Evolutionary conservation across 2,329 filamentous ascomycete genomes (phyloP), one percentile per base, ranked within the genome.

Genomic region (Fusarium equiseti): DNA sequence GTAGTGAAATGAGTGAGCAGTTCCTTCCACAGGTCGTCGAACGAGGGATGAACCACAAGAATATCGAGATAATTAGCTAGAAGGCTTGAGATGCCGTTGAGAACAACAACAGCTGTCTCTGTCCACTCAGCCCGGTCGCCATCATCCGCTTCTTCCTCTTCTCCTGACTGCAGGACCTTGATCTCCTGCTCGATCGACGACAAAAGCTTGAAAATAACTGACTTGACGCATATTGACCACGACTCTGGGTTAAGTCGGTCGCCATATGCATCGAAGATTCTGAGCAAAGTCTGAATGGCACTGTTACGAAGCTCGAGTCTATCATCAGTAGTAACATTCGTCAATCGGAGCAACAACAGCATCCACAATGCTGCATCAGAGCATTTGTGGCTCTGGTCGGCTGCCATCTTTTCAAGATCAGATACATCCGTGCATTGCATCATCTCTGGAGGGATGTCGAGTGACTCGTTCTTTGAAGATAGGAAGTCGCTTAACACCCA

Each of bases 401-500:
- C 86, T 4, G 92, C 90, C 52, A 90, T 85, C 43, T 84, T 80
- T 18, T 86, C 83, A 10, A 89, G 81, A 57, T 91, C 90, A 8
- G 79, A 70, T 13, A 75, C 75, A 73, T 88, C 81, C 64, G 85
- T 76, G 66, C 85, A 82, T 46, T 84, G 80, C 59, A 90, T 84
- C 63, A 90, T 83, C 53, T 85, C 84, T 45, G 86, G 82, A 1
- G 86, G 89, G 32, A 91, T 87, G 2, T 86, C 84, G 46, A 91
- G 86, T 0, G 86, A 83, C 62, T 84, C 84, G 57, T 85, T 88
- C 71, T 87, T 88, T 5, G 85, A 82, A 3, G 89, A 90, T 7
- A 98, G 84, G 70, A 95, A 96, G 79, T 98, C 95, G 0, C 95
- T 97, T 10, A 98, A 88, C 57, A 95, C 95, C 94, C 95, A 98